These are phyloP conservation scores for Psophocarpus tetragonolobus DNA, from an alignment of 306 rosid genomes.

Conservation along the genomic window DNA sequence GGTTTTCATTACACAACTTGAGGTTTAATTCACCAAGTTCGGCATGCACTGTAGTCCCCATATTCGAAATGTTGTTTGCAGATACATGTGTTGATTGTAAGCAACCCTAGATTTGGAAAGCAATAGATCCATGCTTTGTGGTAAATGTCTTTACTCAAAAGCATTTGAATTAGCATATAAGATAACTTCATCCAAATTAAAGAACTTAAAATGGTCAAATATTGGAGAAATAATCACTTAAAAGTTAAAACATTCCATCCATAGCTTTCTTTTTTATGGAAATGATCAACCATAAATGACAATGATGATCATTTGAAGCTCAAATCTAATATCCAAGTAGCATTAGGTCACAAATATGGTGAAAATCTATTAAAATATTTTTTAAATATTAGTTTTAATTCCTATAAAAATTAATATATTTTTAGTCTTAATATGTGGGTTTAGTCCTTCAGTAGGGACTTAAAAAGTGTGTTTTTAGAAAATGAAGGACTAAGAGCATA, in stretches of 20 bases:
- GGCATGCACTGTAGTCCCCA: constrained; percentile 64
- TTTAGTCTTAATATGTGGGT: too few relatives aligned
- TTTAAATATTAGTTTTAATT: too few relatives aligned
- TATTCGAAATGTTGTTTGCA: constrained; percentile 77
- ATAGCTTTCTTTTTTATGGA: not conserved
- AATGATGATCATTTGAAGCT: constrained; percentile 6
- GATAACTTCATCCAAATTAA: constrained; percentile 9
- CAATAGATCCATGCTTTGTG: constrained; percentile 22
- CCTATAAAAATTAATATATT: too few relatives aligned
- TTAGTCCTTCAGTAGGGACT: too few relatives aligned
- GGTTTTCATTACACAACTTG: constrained; percentile 75
- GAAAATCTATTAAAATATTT: too few relatives aligned
- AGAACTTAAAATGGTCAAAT: constrained; percentile 11
- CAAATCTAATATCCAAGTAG: constrained; percentile 2
- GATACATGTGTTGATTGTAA: constrained; percentile 71
- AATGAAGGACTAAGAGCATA: too few relatives aligned
- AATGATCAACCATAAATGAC: constrained; percentile 16
- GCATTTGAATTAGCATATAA: constrained; percentile 17
- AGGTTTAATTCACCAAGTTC: constrained; percentile 88
- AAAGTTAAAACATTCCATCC: constrained; percentile 15
- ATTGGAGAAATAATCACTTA: constrained; percentile 21
- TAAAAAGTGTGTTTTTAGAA: too few relatives aligned
- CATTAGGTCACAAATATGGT: not conserved
- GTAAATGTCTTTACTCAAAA: constrained; percentile 24
- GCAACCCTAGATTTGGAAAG: constrained; percentile 68